A percentile compares a stretch with the other conserved stretches of the same genome.
These are phyloP conservation scores for Aspergillus sclerotiicarbonarius DNA, from an alignment of 495 filamentous ascomycete genomes.

Conservation along the genomic window DNA sequence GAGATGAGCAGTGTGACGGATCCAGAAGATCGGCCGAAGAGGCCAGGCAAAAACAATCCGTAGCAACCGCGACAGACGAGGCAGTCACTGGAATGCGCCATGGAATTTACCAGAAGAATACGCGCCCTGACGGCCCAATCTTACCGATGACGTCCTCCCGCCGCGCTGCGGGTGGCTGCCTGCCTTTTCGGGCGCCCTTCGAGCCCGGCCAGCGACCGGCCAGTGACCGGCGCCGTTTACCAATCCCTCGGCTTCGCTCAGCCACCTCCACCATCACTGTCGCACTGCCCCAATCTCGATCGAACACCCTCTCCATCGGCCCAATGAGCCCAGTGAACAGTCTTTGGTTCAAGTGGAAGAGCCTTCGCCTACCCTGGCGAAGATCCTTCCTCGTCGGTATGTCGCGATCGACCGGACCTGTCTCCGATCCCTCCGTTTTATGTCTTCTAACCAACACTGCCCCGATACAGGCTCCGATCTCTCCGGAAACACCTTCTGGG, in stretches of 20 bases:
- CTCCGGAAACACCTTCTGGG: slow-evolving; percentile 90
- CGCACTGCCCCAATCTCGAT: neutral
- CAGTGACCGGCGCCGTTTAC: neutral
- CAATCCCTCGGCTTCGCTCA: neutral
- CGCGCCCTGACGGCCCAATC: too few relatives aligned
- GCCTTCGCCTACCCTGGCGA: slow-evolving; percentile 81
- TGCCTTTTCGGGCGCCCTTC: neutral
- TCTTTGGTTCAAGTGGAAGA: slow-evolving; percentile 85
- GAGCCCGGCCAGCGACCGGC: too few relatives aligned
- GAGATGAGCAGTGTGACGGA: too few relatives aligned
- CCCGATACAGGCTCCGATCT: slow-evolving; percentile 70
- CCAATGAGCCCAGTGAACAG: slow-evolving; percentile 45
- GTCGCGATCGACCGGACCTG: slow-evolving; percentile 17
- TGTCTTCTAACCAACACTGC: slow-evolving; percentile 19
- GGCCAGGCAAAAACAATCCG: too few relatives aligned
- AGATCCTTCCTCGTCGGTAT: slow-evolving; percentile 75
- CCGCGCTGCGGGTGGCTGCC: too few relatives aligned
- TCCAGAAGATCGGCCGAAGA: too few relatives aligned
- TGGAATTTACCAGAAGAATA: too few relatives aligned
- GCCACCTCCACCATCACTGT: neutral
- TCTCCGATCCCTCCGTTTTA: slow-evolving; percentile 6
- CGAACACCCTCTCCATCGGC: neutral
- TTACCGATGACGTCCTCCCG: too few relatives aligned
- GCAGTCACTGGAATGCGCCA: too few relatives aligned
- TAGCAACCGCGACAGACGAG: too few relatives aligned